phyloP scores from a whole-genome alignment of 495 filamentous ascomycete species.

The Zalerion maritima region DNA sequence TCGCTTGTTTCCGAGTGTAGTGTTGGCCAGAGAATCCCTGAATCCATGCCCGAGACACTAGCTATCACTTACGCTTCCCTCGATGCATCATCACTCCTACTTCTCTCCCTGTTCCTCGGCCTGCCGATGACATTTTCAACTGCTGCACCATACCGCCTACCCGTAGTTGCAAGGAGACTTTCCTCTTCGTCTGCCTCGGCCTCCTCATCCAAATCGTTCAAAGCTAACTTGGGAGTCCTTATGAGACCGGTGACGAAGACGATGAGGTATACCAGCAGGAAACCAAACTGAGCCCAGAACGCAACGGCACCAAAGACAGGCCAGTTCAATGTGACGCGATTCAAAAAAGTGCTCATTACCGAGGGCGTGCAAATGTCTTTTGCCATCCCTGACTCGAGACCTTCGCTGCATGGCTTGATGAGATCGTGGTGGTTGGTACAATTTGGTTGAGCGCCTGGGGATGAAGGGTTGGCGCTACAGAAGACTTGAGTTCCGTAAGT shows the following conservation, averaged over 20 bases:
- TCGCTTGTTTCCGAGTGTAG: too few species aligned
- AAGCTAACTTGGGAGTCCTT: conserved; percentile 60
- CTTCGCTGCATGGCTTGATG: conserved; percentile 70
- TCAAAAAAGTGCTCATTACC: conserved; percentile 81
- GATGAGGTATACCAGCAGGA: conserved; percentile 69
- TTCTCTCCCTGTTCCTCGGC: conserved; percentile 6
- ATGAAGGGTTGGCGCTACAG: conserved; percentile 48
- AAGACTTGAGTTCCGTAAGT: conserved; percentile 92
- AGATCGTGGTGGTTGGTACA: conserved; percentile 58
- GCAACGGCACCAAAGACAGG: conserved; percentile 86
- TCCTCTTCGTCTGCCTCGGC: conserved; percentile 93
- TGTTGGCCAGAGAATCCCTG: too few species aligned
- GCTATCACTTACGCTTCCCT: too few species aligned
- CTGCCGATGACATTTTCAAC: conserved; percentile 74
- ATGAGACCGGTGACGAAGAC: conserved; percentile 63
- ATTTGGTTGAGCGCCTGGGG: conserved; percentile 51
- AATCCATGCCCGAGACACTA: too few species aligned
- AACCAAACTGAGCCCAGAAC: conserved; percentile 92
- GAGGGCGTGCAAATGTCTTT: conserved; percentile 75
- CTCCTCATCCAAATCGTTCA: conserved; percentile 68
- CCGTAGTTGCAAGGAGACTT: conserved; percentile 67
- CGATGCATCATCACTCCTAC: conserved; percentile 5
- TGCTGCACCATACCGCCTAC: conserved; percentile 64
- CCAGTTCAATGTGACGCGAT: conserved; percentile 87
- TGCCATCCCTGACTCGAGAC: conserved; percentile 42